phyloP scores from a whole-genome alignment of 2,329 filamentous ascomycete genomes.

The Aureobasidium musti region DNA sequence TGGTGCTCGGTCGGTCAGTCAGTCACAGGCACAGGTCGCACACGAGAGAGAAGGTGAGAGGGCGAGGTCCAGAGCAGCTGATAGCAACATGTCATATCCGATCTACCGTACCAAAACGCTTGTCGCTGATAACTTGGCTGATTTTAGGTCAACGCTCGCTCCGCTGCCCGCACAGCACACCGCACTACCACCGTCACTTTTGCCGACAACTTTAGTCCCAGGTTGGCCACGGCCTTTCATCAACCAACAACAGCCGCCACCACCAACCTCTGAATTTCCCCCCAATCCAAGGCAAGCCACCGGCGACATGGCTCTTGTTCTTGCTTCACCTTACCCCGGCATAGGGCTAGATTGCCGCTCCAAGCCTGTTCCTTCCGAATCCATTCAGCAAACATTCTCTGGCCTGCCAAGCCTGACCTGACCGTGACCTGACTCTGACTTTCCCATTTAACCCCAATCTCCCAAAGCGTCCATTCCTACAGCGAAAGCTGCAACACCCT shows the following conservation, averaged over 20 bases:
- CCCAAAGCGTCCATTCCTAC: slow-evolving; percentile 15
- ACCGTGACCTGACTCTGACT: slow-evolving; percentile 9
- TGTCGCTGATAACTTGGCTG: slow-evolving; percentile 15
- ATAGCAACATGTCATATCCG: slow-evolving; percentile 23
- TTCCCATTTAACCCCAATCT: neutral
- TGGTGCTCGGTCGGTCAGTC: neutral
- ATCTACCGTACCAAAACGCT: slow-evolving; percentile 10
- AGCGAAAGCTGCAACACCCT: neutral
- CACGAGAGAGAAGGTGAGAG: slow-evolving; percentile 5
- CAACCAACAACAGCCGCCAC: slow-evolving; percentile 5
- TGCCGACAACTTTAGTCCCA: neutral
- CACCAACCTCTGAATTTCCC: neutral
- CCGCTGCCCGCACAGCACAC: neutral
- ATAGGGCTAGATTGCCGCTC: neutral
- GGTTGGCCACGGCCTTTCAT: neutral
- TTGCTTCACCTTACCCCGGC: neutral
- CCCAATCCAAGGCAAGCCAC: slow-evolving; percentile 6
- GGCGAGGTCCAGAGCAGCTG: slow-evolving; percentile 20
- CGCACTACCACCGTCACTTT: neutral
- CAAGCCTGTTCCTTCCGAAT: neutral
- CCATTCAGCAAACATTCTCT: slow-evolving; percentile 11
- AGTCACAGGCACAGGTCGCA: slow-evolving; percentile 17
- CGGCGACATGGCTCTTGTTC: slow-evolving; percentile 3
- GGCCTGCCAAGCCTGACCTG: slow-evolving; percentile 9
- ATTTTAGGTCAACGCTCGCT: slow-evolving; percentile 7